Percentiles rank a stretch among this genome's conserved stretches.
Conservation (phyloP, 2,329 filamentous ascomycete genomes). For the Fusarium ramigenum region DNA sequence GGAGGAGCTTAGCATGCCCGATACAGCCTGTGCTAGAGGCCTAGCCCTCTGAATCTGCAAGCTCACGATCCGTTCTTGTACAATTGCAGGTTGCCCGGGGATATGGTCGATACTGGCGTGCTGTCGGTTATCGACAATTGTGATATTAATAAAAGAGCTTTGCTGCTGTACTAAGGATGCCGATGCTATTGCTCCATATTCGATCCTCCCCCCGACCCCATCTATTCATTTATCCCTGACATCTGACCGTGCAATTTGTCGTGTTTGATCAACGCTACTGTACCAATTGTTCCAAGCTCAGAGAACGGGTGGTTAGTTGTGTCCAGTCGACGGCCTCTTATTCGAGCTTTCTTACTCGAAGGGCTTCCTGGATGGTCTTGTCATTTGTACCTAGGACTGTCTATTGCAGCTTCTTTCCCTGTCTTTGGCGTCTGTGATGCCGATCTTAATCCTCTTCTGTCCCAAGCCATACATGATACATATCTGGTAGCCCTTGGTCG, state of each 20-base stretch:
- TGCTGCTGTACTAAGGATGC: not conserved
- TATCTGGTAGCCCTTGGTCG: not conserved
- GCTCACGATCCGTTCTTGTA: conserved; percentile 12
- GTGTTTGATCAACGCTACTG: conserved; percentile 4
- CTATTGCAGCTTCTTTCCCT: conserved; percentile 1
- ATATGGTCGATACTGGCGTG: conserved; percentile 33
- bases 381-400: not conserved
- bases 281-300: not conserved
- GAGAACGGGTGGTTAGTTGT: not conserved
- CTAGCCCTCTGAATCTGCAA: conserved; percentile 1
- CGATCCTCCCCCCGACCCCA: conserved; percentile 1
- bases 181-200: not conserved
- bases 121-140: not conserved
- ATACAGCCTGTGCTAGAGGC: conserved; percentile 1
- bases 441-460: conserved; percentile 17
- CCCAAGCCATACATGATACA: conserved; percentile 1
- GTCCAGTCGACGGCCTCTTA: not conserved
- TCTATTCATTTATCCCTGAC: conserved; percentile 18
- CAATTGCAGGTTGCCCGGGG: conserved; percentile 37
- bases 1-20: conserved; percentile 34
- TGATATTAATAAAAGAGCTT: conserved; percentile 24
- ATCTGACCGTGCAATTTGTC: conserved; percentile 4
- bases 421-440: conserved; percentile 3
- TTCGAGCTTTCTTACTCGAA: not conserved
- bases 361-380: conserved; percentile 2